Evolutionary conservation across 164 flowering plant genomes (phyloP), one percentile per base, ranked within the genome.

Genomic region (Euptelea pleiosperma): DNA sequence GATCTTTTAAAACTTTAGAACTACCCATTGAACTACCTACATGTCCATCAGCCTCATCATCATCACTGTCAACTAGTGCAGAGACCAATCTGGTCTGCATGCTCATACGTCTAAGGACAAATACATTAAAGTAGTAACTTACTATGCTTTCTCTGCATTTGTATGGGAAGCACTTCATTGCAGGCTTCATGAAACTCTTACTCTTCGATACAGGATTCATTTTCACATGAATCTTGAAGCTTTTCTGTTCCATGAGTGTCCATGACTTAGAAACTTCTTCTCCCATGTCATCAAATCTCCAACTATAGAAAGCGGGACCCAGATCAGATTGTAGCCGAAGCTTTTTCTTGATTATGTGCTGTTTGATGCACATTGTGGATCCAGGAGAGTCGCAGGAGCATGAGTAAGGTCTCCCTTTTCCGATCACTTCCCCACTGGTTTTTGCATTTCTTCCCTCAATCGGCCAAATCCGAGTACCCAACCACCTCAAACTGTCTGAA

Each of bases 241-340:
- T 62, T 18, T 58, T 33, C 40, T 75, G 73, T 29, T 80, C 77
- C 25, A 61, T 42, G 4, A n/a, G 2, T n/a, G 75, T 64, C 88
- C 88, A 83, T 6, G 64, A 57, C 39, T 62, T 64, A 4, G 72
- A 65, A 53, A 80, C 77, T n/a, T 45, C 70, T 62, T 73, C 80
- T 14, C 88, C 88, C 83, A 78, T 78, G 34, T 73, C 75, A 67
- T 80, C 68, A 41, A 83, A 71, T 52, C 68, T 75, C 88, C 81
- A 76, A 22, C 14, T 52, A 33, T 2, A 52, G 37, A 70, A 83
- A 33, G 76, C 82, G 51, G 73, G 59, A 15, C 85, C 80, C 6
- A 78, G 61, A 12, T 73, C 76, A 29, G 51, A 46, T 45, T 42
- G 69, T 63, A 82, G 55, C 33, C 36, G 47, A 1, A 26, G 41